Base-by-base conservation (phyloP, 257 asterid genomes). In the Nicotiana benthamiana region DNA sequence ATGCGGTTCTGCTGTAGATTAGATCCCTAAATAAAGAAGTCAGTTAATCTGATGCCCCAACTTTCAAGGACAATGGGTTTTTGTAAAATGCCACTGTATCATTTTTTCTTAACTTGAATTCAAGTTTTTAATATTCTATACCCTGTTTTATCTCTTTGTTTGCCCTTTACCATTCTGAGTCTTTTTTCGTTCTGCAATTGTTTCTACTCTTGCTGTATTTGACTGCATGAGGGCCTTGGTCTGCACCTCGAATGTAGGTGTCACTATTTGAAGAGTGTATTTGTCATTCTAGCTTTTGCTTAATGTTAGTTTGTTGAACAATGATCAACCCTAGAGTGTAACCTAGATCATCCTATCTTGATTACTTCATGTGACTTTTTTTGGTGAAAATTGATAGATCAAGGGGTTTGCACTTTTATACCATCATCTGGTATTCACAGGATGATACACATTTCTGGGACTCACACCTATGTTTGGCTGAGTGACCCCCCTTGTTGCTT, bases 1-100 rank as follows among this genome's bases (percentile, higher is more conserved):
- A 62, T 75, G 60, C 34, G 3, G 79, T 46, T 75, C 59, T 75
- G 34, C 79, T 43, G 26, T 75, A 52, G 79, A 75, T 75, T 52
- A 75, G 62, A 32, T 52, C 80, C 28, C 65, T 75, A 62, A 62
- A 62, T 62, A 62, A 59, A 62, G 40, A 62, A 9, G 65, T 27
- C 68, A 26, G 68, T 62, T 62, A 26, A 62, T 62, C 68, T 62
- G 68, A 62, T 27, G 68, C 68, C 68, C 40, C 13, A 28, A 62
- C 28, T 62, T 62, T 62, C 40, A 62, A 62, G 40, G 40, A 62
- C 36, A 4, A 62, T 0, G 68, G 40, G 11, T 28, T 62, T 62
- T 62, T 62, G 68, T 62, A 12, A 61, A 27, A 62, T 22, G 32
- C 68, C 40, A 12, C 9, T 62, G 40, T 62, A 62, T 62, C 11